Percentiles rank a stretch among this genome's conserved stretches.
Conservation (phyloP, 2,329 filamentous ascomycete species). For the Claviceps sorghi region DNA sequence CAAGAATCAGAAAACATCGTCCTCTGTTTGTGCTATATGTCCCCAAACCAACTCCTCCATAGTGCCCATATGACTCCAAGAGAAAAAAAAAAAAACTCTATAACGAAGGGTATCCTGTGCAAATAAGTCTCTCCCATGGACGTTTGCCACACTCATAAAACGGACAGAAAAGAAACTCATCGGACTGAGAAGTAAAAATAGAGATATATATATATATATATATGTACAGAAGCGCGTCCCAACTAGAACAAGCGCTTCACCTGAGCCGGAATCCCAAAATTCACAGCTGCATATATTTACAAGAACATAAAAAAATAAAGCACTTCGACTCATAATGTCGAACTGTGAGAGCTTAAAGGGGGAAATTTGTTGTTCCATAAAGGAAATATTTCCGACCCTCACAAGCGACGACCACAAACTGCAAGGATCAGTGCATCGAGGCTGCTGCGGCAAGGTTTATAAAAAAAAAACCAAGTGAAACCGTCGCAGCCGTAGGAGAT, state of each 20-base stretch:
- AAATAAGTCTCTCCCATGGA: slow-evolving; percentile 7
- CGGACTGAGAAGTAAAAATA: background rate
- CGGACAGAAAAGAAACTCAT: background rate
- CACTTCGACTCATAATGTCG: slow-evolving; percentile 3
- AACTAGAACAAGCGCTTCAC: background rate
- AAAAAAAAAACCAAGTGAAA: background rate
- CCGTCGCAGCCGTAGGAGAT: background rate
- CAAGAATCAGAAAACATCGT: background rate
- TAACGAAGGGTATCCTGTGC: slow-evolving; percentile 20
- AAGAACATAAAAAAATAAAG: background rate
- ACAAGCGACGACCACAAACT: background rate
- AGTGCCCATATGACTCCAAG: slow-evolving; percentile 3
- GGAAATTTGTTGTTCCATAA: background rate
- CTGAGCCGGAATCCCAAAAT: background rate
- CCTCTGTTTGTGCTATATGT: slow-evolving; percentile 4
- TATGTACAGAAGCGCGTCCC: slow-evolving; percentile 3
- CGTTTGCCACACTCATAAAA: slow-evolving; percentile 6
- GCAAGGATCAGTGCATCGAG: background rate
- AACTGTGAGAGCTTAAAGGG: background rate
- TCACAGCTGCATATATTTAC: background rate
- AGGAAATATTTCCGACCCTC: background rate
- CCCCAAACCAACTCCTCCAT: slow-evolving; percentile 14
- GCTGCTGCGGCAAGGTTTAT: background rate
- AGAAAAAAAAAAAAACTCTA: slow-evolving; percentile 10
- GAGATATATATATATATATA: slow-evolving; percentile 3